Percentiles rank a stretch among this genome's conserved stretches.
phyloP scores from a whole-genome alignment of 129 eudicot species.

The carrot (Daucus carota) region DH1_v3.0 NC_030383.2:6409001-6409500 shows the following conservation, averaged over 20 bases:
- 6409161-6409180: slow-evolving; percentile 9
- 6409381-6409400: slow-evolving; percentile 70
- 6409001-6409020: not conserved
- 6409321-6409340: not conserved
- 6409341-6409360: not conserved
- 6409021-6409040: slow-evolving; percentile 9
- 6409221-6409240: not conserved
- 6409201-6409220: not conserved
- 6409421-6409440: slow-evolving; percentile 79
- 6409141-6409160: slow-evolving; percentile 42
- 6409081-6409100: slow-evolving; percentile 99
- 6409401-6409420: slow-evolving; percentile 44
- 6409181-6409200: not conserved
- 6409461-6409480: slow-evolving; percentile 84
- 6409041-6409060: slow-evolving; percentile 78
- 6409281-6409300: not conserved
- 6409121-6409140: slow-evolving; percentile 54
- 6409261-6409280: not conserved
- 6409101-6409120: slow-evolving; percentile 82
- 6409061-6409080: slow-evolving; percentile 93
- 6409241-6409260: not conserved
- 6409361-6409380: slow-evolving; percentile 79
- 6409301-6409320: not conserved
- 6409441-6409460: slow-evolving; percentile 64
- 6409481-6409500: slow-evolving; percentile 95